Evolutionary conservation across 257 asterid genomes (phyloP).

Genomic region (Knoxia roxburghii): DNA sequence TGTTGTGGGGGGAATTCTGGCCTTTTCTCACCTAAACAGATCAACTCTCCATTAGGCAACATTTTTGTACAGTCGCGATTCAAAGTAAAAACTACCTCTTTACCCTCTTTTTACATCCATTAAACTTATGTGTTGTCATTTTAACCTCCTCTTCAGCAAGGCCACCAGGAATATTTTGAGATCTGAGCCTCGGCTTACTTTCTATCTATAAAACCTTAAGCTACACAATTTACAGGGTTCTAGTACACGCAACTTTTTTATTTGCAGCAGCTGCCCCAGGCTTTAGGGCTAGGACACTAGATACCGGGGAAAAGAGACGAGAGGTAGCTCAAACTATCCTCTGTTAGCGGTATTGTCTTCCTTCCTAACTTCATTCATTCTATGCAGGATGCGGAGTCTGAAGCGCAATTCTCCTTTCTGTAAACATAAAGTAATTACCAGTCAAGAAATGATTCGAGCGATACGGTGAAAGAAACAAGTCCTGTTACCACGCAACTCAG

Average conservation of each 20-base stretch:
- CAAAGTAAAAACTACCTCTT: constrained; percentile 25
- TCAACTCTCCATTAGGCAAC: constrained; percentile 28
- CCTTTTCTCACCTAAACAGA: constrained; percentile 22
- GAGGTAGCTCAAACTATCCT: constrained; percentile 43
- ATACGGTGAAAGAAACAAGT: too few relatives aligned
- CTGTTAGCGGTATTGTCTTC: constrained; percentile 36
- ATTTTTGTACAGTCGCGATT: constrained; percentile 33
- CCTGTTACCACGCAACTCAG: too few relatives aligned
- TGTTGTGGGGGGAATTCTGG: constrained; percentile 17
- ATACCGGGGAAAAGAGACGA: constrained; percentile 18
- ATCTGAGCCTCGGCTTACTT: constrained; percentile 32
- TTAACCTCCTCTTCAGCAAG: constrained; percentile 30
- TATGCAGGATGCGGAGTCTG: constrained; percentile 16
- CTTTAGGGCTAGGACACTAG: constrained; percentile 13
- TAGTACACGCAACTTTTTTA: constrained; percentile 42
- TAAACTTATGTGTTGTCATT: constrained; percentile 19
- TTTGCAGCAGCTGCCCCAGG: constrained; percentile 31
- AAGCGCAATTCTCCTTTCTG: constrained; percentile 36
- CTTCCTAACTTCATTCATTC: constrained; percentile 18
- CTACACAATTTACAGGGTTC: constrained; percentile 45
- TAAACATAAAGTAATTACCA: not conserved
- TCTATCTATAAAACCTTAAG: constrained; percentile 28
- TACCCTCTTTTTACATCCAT: constrained; percentile 25
- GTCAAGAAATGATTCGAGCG: not conserved
- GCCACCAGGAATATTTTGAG: constrained; percentile 26